Percentiles rank a stretch among this genome's conserved stretches.
These are phyloP conservation scores for Aspergillus nomiae DNA, from an alignment of 2,329 filamentous ascomycete species.

Conservation along the genomic window DNA sequence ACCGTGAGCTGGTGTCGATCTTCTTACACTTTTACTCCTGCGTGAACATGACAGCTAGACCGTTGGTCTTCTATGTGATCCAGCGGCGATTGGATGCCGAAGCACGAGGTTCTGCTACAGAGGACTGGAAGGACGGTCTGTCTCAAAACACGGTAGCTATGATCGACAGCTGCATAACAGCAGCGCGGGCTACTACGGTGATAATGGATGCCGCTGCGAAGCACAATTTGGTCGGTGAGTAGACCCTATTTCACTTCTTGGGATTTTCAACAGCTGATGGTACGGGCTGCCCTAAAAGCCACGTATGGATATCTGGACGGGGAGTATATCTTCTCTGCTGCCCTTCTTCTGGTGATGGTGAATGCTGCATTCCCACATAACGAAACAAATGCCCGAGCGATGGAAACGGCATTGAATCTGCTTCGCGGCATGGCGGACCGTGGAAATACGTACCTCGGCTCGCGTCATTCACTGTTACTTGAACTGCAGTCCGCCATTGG, in stretches of 20 bases:
- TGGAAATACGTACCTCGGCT: slow-evolving; percentile 54
- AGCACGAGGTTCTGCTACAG: slow-evolving; percentile 33
- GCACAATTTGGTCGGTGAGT: slow-evolving; percentile 53
- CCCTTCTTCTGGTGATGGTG: slow-evolving; percentile 58
- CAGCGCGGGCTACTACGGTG: slow-evolving; percentile 52
- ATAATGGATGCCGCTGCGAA: slow-evolving; percentile 54
- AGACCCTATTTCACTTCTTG: background rate
- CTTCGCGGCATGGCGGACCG: slow-evolving; percentile 55
- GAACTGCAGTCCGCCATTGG: slow-evolving; percentile 36
- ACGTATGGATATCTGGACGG: slow-evolving; percentile 62
- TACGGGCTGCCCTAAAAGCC: slow-evolving; percentile 32
- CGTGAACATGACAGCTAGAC: slow-evolving; percentile 59
- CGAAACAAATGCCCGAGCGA: slow-evolving; percentile 44
- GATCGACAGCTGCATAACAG: slow-evolving; percentile 56
- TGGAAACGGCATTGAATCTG: slow-evolving; percentile 51
- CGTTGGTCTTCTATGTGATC: slow-evolving; percentile 57
- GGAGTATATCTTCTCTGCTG: slow-evolving; percentile 58
- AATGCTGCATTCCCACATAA: slow-evolving; percentile 55
- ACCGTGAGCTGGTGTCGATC: slow-evolving; percentile 55
- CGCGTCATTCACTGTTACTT: slow-evolving; percentile 41
- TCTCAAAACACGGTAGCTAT: slow-evolving; percentile 52
- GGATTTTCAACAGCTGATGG: background rate
- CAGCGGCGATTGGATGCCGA: slow-evolving; percentile 49
- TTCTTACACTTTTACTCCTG: slow-evolving; percentile 61
- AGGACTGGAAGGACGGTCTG: slow-evolving; percentile 52